Evolutionary conservation across 164 flowering plant genomes (phyloP).

Genomic region (Liquidambar formosana): DNA sequence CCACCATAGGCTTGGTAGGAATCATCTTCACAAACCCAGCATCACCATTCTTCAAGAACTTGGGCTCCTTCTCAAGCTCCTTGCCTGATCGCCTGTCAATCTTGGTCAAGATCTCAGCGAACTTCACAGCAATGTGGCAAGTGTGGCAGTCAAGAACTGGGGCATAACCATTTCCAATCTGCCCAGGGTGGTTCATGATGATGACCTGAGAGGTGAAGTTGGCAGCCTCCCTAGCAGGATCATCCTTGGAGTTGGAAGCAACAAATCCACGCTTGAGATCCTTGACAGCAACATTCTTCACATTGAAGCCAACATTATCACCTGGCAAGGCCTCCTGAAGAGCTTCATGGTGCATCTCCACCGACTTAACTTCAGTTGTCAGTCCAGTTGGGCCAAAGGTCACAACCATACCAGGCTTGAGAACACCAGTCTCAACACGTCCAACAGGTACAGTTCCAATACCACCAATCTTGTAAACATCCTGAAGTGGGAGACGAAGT

Average conservation of each 20-base stretch:
- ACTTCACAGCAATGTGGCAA: slow-evolving; percentile 47
- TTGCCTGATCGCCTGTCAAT: slow-evolving; percentile 51
- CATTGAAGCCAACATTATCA: slow-evolving; percentile 42
- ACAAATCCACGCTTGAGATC: slow-evolving; percentile 43
- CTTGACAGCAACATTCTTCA: slow-evolving; percentile 40
- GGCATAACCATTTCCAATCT: slow-evolving; percentile 41
- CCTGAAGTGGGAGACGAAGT: slow-evolving; percentile 37
- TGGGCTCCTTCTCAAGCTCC: slow-evolving; percentile 44
- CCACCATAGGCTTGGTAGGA: slow-evolving; percentile 53
- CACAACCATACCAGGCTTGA: slow-evolving; percentile 44
- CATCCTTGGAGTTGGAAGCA: slow-evolving; percentile 46
- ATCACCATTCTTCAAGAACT: slow-evolving; percentile 44
- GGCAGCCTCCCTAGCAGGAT: slow-evolving; percentile 44
- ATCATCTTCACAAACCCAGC: slow-evolving; percentile 43
- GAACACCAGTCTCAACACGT: slow-evolving; percentile 37
- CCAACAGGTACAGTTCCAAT: slow-evolving; percentile 47
- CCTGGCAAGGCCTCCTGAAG: slow-evolving; percentile 38
- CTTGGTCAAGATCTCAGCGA: slow-evolving; percentile 45
- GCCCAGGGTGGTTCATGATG: slow-evolving; percentile 46
- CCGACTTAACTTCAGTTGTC: slow-evolving; percentile 43
- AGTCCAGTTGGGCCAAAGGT: slow-evolving; percentile 40
- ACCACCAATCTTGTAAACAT: slow-evolving; percentile 48
- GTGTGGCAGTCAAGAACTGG: slow-evolving; percentile 45
- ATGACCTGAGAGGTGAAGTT: slow-evolving; percentile 46
- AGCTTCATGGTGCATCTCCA: slow-evolving; percentile 42